phyloP scores from a whole-genome alignment of 1,284 basidiomycete genomes.

The Ustilago xerochloae region DNA sequence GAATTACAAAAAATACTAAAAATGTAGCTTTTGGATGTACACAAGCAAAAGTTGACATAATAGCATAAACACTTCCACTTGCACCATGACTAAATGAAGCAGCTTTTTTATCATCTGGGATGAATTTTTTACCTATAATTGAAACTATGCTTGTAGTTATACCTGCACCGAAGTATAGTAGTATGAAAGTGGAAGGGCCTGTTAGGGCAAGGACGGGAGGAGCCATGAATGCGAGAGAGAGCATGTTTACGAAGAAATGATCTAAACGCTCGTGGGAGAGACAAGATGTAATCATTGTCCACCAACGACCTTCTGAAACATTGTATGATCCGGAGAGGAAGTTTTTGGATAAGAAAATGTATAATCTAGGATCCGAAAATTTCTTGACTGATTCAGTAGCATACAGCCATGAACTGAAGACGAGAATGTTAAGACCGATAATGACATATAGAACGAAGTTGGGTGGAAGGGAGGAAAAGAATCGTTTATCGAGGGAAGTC shows the following conservation, averaged over 20 bases:
- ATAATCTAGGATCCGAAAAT: constrained; percentile 73
- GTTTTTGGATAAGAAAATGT: constrained; percentile 76
- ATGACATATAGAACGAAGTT: constrained; percentile 36
- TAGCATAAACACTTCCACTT: constrained; percentile 73
- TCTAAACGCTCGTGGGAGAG: constrained; percentile 45
- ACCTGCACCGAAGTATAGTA: constrained; percentile 77
- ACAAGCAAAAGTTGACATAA: constrained; percentile 79
- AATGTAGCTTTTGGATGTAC: constrained; percentile 78
- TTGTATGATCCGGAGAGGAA: constrained; percentile 76
- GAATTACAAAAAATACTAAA: constrained; percentile 78
- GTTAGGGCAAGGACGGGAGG: constrained; percentile 77
- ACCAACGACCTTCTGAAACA: constrained; percentile 78
- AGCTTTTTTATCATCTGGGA: not conserved
- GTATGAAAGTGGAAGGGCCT: constrained; percentile 78
- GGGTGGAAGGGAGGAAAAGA: constrained; percentile 10
- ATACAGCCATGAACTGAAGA: constrained; percentile 53
- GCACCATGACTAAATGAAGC: constrained; percentile 35
- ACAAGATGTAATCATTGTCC: constrained; percentile 79
- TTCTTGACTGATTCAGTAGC: constrained; percentile 35
- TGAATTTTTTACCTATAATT: constrained; percentile 73
- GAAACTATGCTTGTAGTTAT: constrained; percentile 70
- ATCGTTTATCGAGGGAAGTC: not conserved
- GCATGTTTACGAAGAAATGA: constrained; percentile 82
- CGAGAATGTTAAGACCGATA: constrained; percentile 45
- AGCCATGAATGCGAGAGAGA: constrained; percentile 83